phyloP scores from a whole-genome alignment of 768 basidiomycete species.

The Roridomyces roridus region DNA sequence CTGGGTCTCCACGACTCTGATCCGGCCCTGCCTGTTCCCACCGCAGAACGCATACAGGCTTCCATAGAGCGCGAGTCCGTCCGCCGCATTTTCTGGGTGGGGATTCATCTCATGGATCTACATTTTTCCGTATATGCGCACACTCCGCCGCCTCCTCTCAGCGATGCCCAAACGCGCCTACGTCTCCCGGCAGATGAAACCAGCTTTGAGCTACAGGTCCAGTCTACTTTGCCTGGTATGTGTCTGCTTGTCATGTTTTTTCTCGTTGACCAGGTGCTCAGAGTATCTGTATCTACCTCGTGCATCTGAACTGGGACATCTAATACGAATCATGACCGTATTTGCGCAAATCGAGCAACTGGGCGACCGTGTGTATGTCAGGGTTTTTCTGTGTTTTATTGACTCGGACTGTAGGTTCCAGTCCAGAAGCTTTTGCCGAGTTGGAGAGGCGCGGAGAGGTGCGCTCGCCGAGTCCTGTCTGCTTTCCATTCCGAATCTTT shows the following conservation, averaged over 20 bases:
- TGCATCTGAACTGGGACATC: slow-evolving; percentile 78
- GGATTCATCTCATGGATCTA: slow-evolving; percentile 66
- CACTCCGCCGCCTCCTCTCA: slow-evolving; percentile 24
- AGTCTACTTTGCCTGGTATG: slow-evolving; percentile 58
- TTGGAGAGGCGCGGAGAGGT: slow-evolving; percentile 54
- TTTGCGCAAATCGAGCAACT: slow-evolving; percentile 67
- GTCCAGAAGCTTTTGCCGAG: slow-evolving; percentile 39
- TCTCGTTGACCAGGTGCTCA: slow-evolving; percentile 25
- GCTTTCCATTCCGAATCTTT: not conserved
- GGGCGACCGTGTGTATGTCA: slow-evolving; percentile 48
- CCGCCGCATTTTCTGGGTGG: slow-evolving; percentile 87
- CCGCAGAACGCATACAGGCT: slow-evolving; percentile 62
- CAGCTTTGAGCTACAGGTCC: slow-evolving; percentile 75
- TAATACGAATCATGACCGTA: slow-evolving; percentile 71
- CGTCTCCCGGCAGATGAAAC: slow-evolving; percentile 84
- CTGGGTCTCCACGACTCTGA: slow-evolving; percentile 70
- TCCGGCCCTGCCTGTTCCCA: slow-evolving; percentile 61
- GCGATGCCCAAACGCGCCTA: slow-evolving; percentile 56
- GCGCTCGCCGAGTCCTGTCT: slow-evolving; percentile 28
- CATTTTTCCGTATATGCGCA: slow-evolving; percentile 37
- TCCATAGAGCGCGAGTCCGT: slow-evolving; percentile 78
- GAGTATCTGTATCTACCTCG: slow-evolving; percentile 74
- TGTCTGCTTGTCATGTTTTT: slow-evolving; percentile 25
- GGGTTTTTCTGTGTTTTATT: slow-evolving; percentile 19
- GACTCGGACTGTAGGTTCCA: too few relatives aligned